Conservation (phyloP, 441 rosid genomes). For the Flueggea neowawraea region DNA sequence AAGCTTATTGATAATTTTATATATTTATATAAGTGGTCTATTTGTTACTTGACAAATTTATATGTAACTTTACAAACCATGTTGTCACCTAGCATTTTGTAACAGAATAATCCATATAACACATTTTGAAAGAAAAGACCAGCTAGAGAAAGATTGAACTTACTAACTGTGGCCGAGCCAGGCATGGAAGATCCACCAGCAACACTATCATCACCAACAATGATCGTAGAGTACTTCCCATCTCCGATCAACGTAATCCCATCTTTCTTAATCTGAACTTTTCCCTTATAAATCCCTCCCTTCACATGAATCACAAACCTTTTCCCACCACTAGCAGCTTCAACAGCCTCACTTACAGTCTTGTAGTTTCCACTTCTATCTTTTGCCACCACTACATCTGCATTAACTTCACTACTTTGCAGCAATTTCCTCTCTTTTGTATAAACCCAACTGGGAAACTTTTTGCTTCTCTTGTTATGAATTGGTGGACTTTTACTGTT, state of each 20-base stretch:
- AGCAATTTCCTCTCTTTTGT: conserved; percentile 50
- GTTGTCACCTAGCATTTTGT: too few species aligned
- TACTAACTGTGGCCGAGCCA: conserved; percentile 68
- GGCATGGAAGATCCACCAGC: conserved; percentile 57
- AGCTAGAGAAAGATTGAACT: conserved; percentile 22
- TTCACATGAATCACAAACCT: conserved; percentile 73
- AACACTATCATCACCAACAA: conserved; percentile 45
- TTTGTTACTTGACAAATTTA: too few species aligned
- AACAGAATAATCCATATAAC: too few species aligned
- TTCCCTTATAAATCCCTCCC: conserved; percentile 69
- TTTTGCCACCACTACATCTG: conserved; percentile 69
- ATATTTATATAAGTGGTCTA: too few species aligned
- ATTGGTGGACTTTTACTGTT: not conserved
- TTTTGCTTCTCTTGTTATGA: not conserved
- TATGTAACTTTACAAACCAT: too few species aligned
- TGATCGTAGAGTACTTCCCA: conserved; percentile 66
- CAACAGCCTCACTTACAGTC: conserved; percentile 64
- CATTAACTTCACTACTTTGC: conserved; percentile 23
- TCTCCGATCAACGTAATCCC: conserved; percentile 79
- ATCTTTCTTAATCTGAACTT: conserved; percentile 45
- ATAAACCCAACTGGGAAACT: conserved; percentile 59
- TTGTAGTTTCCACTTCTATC: conserved; percentile 70
- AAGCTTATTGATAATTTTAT: too few species aligned
- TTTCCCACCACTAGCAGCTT: conserved; percentile 45
- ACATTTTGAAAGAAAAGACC: not conserved